Percentiles rank a stretch among this genome's conserved stretches.
phyloP scores from a whole-genome alignment of 2,329 filamentous ascomycete genomes.

The Fusarium sp. region DNA sequence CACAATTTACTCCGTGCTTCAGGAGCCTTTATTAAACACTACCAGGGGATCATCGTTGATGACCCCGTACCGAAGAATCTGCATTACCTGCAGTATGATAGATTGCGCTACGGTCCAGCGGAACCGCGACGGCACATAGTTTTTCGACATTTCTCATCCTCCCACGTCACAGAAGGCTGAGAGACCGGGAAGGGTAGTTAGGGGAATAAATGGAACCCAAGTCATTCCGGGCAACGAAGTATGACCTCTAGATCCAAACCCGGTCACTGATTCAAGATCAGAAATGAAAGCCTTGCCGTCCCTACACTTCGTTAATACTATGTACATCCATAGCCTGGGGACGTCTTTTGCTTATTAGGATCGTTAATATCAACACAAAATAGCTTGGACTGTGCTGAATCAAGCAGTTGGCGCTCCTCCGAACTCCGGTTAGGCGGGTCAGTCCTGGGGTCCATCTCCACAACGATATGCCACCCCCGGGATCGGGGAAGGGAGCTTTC shows the following conservation, averaged over 20 bases:
- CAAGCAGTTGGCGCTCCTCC: constrained; percentile 32
- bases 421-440: constrained; percentile 40
- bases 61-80: not conserved
- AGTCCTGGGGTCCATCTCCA: constrained; percentile 27
- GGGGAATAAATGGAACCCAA: not conserved
- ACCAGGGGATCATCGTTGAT: not conserved
- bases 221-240: constrained; percentile 22
- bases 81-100: not conserved
- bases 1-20: not conserved
- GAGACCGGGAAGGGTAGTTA: constrained; percentile 16
- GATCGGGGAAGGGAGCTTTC: constrained; percentile 33
- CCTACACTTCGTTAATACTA: not conserved
- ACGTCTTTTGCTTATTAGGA: constrained; percentile 9
- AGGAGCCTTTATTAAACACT: not conserved
- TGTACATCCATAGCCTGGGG: not conserved
- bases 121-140: constrained; percentile 32
- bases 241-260: not conserved
- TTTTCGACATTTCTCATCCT: constrained; percentile 13
- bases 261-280: not conserved
- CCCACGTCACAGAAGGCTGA: constrained; percentile 10
- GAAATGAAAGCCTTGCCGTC: not conserved
- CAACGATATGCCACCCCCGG: constrained; percentile 35
- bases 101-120: constrained; percentile 41
- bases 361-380: constrained; percentile 12
- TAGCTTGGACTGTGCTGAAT: constrained; percentile 19